These are phyloP conservation scores for Grigorovia yakushimaensis DNA, from an alignment of 805 yeast genomes.

Conservation along the genomic window DNA sequence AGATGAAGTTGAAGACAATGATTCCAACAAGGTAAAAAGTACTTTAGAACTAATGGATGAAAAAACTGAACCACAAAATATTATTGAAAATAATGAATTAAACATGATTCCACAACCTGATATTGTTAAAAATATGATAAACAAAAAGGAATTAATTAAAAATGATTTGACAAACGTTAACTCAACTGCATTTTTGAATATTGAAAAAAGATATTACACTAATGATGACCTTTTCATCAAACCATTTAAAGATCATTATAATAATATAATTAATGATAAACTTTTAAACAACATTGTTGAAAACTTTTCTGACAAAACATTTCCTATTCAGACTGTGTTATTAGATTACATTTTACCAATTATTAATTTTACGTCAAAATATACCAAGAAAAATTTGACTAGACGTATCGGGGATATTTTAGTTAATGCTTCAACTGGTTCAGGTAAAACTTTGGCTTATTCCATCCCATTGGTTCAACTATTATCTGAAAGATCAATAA, in stretches of 20 bases:
- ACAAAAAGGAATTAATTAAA: background rate
- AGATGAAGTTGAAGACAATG: constrained; percentile 8
- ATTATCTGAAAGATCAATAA: constrained; percentile 53
- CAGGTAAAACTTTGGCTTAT: constrained; percentile 91
- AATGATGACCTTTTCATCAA: constrained; percentile 18
- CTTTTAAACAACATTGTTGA: constrained; percentile 25
- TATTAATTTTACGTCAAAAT: constrained; percentile 15
- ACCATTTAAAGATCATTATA: constrained; percentile 10
- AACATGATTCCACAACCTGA: constrained; percentile 83
- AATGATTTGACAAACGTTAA: constrained; percentile 27
- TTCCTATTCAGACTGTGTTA: constrained; percentile 28
- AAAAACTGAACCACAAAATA: constrained; percentile 13
- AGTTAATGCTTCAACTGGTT: constrained; percentile 92
- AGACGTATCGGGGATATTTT: constrained; percentile 63
- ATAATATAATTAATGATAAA: constrained; percentile 14
- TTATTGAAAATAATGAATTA: constrained; percentile 30
- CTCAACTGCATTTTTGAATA: constrained; percentile 26
- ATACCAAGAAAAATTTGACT: constrained; percentile 34
- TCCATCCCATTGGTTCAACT: constrained; percentile 72
- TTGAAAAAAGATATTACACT: constrained; percentile 19
- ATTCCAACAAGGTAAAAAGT: background rate
- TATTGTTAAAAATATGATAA: constrained; percentile 1
- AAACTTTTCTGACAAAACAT: constrained; percentile 20
- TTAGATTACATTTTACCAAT: constrained; percentile 20
- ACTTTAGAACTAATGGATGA: constrained; percentile 18